Base-by-base conservation (phyloP, 1,284 basidiomycete genomes). In the Papiliotrema flavescens region DNA sequence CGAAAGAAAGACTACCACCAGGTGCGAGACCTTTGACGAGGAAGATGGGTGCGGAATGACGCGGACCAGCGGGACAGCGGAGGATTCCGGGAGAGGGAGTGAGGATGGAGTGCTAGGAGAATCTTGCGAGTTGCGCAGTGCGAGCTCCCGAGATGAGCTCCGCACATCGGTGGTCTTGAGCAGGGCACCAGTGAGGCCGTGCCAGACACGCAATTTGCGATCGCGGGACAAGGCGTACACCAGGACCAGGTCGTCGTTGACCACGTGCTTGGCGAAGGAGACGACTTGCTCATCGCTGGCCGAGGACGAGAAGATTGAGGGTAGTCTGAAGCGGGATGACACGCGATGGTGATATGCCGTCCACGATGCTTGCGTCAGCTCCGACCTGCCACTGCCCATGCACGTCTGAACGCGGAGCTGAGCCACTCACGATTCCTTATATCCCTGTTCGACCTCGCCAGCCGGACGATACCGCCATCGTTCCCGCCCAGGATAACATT, bases 171-270 rank as follows among this genome's bases (percentile, higher is more conserved):
- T 54, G 0, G 74, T 67, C 47, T 69, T 69, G 22, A 77, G 60
- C 52, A 70, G 73, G 2, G 62, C 46, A 5, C 77, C 78, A 0
- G 66, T 70, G 1, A 63, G 60, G 8, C 60, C 36, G 26, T 68
- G 69, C 91, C 92, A 97, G 41, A 89, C 80, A 47, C 90, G 82
- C 43, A 96, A 79, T 51, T 86, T 87, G 53, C 87, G 83, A 77
- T 96, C 91, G 54, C 90, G 81, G n/a, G 91, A 91, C 47, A 96
- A 81, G 1, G 90, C 87, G 83, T 90, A 94, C 20, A 87, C 80
- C 13, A 81, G 81, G 54, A 86, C 79, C 64, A 89, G 84, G 24
- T 67, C 65, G 20, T 19, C 40, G 1, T 59, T 55, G 17, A 61
- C 57, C 3, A 59, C 54, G 39, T 59, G 68, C 23, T 56, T 54